Evolutionary conservation across 2,329 filamentous ascomycete species (phyloP).

Genomic region (Mycosphaerelloides madeirae): DNA sequence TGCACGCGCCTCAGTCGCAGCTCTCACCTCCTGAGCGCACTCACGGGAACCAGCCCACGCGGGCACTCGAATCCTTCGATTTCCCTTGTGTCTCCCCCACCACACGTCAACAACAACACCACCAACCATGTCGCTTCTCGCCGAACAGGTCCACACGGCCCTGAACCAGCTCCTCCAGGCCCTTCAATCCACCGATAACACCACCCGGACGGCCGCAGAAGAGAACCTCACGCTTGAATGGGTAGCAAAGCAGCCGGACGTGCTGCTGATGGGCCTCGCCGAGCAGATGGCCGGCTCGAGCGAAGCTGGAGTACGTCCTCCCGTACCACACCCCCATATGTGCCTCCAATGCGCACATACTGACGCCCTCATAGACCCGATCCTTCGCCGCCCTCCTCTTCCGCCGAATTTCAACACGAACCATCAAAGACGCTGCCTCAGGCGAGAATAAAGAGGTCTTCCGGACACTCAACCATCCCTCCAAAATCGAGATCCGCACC

Average conservation of each 20-base stretch:
- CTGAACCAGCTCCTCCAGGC: conserved; percentile 81
- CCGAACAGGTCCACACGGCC: conserved; percentile 76
- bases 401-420: conserved; percentile 85
- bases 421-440: conserved; percentile 65
- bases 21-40: too few relatives aligned
- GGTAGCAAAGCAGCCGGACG: conserved; percentile 74
- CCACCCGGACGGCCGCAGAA: conserved; percentile 77
- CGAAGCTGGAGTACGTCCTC: conserved; percentile 61
- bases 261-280: conserved; percentile 86
- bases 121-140: conserved; percentile 61
- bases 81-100: not conserved
- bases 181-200: conserved; percentile 86
- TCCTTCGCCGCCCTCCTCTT: conserved; percentile 93
- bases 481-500: conserved; percentile 72
- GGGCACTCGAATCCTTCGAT: not conserved
- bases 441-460: conserved; percentile 79
- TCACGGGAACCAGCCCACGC: too few relatives aligned
- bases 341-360: not conserved
- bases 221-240: conserved; percentile 88
- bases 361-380: conserved; percentile 59
- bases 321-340: not conserved
- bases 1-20: too few relatives aligned
- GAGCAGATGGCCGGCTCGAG: conserved; percentile 82
- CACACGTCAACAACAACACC: not conserved
- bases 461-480: conserved; percentile 67